Evolutionary conservation across 495 filamentous ascomycete genomes (phyloP), one percentile per base, ranked within the genome.

Genomic region (Aspergillus carlsbadensis): DNA sequence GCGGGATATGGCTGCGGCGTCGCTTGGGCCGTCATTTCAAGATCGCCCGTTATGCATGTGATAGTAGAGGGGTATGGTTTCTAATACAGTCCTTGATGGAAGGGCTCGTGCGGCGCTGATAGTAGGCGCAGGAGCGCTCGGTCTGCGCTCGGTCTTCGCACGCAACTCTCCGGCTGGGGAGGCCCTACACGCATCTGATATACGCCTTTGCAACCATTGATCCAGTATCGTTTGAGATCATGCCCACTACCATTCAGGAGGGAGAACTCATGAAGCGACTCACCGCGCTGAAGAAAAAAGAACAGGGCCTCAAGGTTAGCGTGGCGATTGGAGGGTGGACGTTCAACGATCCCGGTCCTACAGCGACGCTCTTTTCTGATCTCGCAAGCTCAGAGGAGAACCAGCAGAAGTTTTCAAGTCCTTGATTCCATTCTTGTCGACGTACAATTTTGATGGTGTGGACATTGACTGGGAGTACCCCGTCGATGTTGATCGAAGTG

Each of bases 391-490:
- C 62, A 2, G 21, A 55, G 1, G 61, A 5, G 0, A 73, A 70
- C n/a, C 72, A 75, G 17, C 56, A 65, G 1, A 62, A 53, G 5
- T 83, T 84, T 77, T 83, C 50, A 31, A 52, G 13, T 76, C 68
- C 0, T 48, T 80, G 0, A 57, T 62, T 1, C 39, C 39, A 1
- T 83, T 80, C 62, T 73, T 83, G 72, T 35, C 62, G 1, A 61
- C 60, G 14, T 80, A 79, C 54, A 73, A 72, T 3, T 82, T 84
- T 46, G 65, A 81, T 45, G 83, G 83, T 1, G 66, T 82, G 3
- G 81, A 86, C 51, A 49, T 85, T 5, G 81, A 84, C 59, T 84
- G 81, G 80, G 77, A 83, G 52, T 83, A 80, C 52, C 79, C 79
- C 1, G 74, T 21, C 0, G 69, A 70, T 1, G 24, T 52, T 14